Percentiles rank a stretch among this genome's conserved stretches.
Conservation (phyloP, 306 rosid species). For the Cucurbita maxima region DNA sequence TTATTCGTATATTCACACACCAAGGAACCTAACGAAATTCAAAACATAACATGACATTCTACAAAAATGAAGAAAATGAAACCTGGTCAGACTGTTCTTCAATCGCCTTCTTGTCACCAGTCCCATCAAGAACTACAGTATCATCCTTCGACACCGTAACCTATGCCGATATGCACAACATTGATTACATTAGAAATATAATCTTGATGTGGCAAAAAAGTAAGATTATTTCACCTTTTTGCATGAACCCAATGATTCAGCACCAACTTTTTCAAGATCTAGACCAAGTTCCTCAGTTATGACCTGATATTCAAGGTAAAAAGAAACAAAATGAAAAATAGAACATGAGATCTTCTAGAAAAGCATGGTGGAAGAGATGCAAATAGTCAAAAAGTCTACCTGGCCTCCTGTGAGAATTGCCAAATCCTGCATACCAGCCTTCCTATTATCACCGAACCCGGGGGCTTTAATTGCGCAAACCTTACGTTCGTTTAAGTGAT, state of each 20-base stretch:
- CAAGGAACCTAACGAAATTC: neutral
- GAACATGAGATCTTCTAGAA: neutral
- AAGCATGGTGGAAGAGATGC: neutral
- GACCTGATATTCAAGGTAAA: slow-evolving; percentile 26
- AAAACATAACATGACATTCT: neutral
- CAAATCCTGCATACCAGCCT: slow-evolving; percentile 64
- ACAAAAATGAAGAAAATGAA: neutral
- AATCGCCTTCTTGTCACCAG: slow-evolving; percentile 70
- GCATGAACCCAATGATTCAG: slow-evolving; percentile 68
- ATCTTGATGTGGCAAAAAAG: neutral
- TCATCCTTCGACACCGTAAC: slow-evolving; percentile 78
- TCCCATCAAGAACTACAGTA: slow-evolving; percentile 86
- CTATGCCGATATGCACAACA: slow-evolving; percentile 20
- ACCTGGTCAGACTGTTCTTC: slow-evolving; percentile 98
- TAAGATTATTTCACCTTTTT: slow-evolving; percentile 37
- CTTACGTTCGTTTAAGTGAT: slow-evolving; percentile 12
- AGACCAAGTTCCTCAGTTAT: slow-evolving; percentile 90
- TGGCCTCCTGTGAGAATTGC: slow-evolving; percentile 78
- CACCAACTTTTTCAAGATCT: slow-evolving; percentile 67
- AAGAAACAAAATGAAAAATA: neutral
- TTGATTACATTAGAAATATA: neutral
- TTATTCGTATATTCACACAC: neutral
- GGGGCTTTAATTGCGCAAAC: slow-evolving; percentile 95
- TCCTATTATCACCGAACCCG: slow-evolving; percentile 86
- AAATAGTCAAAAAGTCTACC: slow-evolving; percentile 21